phyloP scores from a whole-genome alignment of 179 eudicot species.

The Actinidia chinensis region DNA sequence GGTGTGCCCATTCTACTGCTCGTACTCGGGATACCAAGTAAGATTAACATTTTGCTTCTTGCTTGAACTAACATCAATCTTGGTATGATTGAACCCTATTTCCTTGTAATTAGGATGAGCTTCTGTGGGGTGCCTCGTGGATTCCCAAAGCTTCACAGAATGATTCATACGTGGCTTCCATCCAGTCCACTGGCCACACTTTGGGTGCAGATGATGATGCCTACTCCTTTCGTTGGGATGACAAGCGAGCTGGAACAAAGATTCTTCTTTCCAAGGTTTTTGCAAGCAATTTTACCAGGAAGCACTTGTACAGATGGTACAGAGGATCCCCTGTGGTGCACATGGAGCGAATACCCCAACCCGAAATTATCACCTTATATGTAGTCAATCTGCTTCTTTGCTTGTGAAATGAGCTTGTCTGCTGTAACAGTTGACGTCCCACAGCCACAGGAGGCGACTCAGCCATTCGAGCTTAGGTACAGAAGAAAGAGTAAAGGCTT shows the following conservation, averaged over 20 bases:
- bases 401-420: slow-evolving; percentile 51
- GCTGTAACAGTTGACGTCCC: slow-evolving; percentile 49
- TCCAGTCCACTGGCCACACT: slow-evolving; percentile 68
- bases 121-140: slow-evolving; percentile 95
- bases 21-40: slow-evolving; percentile 84
- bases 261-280: slow-evolving; percentile 73
- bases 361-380: slow-evolving; percentile 81
- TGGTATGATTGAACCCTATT: not conserved
- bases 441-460: slow-evolving; percentile 59
- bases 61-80: not conserved
- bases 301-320: slow-evolving; percentile 60
- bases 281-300: slow-evolving; percentile 54
- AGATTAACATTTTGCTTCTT: slow-evolving; percentile 10
- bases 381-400: slow-evolving; percentile 81
- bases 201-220: slow-evolving; percentile 74
- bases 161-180: slow-evolving; percentile 56
- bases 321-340: slow-evolving; percentile 87
- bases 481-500: too few relatives aligned
- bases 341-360: slow-evolving; percentile 49
- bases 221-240: slow-evolving; percentile 88
- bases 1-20: slow-evolving; percentile 90
- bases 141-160: slow-evolving; percentile 67
- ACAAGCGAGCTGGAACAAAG: slow-evolving; percentile 75
- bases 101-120: slow-evolving; percentile 62
- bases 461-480: slow-evolving; percentile 34